Percentiles rank a stretch among this genome's conserved stretches.
Conservation (phyloP, 257 asterid species). For the Solanum peruvianum region DNA sequence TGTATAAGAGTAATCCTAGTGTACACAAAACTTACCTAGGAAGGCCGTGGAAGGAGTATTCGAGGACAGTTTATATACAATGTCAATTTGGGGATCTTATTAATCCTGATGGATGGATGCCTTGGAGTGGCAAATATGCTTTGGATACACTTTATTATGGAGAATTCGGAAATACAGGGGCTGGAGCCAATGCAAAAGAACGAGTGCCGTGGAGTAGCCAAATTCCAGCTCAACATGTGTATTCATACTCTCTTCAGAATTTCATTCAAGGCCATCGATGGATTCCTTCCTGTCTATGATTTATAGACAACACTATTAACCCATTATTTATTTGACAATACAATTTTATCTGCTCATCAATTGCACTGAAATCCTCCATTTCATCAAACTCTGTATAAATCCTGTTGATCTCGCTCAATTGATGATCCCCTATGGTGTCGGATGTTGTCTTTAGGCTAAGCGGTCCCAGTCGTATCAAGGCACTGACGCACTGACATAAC, state of each 20-base stretch:
- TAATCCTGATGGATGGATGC: conserved; percentile 32
- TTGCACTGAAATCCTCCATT: not conserved
- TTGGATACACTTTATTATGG: conserved; percentile 37
- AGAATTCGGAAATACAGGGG: conserved; percentile 23
- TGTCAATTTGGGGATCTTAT: conserved; percentile 28
- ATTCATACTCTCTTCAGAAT: conserved; percentile 25
- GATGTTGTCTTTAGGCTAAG: not conserved
- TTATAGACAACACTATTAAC: not conserved
- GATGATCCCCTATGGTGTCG: not conserved
- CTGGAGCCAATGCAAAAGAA: conserved; percentile 4
- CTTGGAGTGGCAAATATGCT: conserved; percentile 36
- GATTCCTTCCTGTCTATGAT: conserved; percentile 20
- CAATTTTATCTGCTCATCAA: not conserved
- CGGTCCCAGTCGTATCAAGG: no score
- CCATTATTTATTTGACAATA: not conserved
- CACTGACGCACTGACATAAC: not conserved
- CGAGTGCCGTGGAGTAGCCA: conserved; percentile 37
- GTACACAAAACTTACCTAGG: conserved; percentile 30
- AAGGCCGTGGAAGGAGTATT: conserved; percentile 49
- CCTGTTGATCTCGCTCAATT: not conserved
- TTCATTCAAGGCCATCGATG: conserved; percentile 43
- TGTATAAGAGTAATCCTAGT: conserved; percentile 27
- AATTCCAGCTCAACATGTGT: conserved; percentile 24
- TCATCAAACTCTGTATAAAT: not conserved
- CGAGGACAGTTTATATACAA: conserved; percentile 28